Conservation (phyloP, 2,329 filamentous ascomycete species). For the Fusarium liriodendri region DNA sequence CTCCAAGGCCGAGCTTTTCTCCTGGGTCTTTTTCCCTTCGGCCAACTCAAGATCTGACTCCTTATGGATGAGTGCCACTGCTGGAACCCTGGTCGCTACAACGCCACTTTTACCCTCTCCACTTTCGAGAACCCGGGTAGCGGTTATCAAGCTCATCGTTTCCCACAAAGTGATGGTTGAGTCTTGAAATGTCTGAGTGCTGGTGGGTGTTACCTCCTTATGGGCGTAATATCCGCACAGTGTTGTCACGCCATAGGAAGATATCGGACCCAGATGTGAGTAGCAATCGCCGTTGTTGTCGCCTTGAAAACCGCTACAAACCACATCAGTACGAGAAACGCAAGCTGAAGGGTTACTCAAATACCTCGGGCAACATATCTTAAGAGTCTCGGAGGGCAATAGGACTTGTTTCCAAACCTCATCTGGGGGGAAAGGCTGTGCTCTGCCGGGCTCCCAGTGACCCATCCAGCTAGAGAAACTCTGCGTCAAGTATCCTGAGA, state of each 20-base stretch:
- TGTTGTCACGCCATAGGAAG: constrained; percentile 6
- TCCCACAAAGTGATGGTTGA: neutral
- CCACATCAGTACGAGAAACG: neutral
- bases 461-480: neutral
- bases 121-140: neutral
- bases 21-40: neutral
- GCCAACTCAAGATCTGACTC: neutral
- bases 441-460: neutral
- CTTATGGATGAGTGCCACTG: constrained; percentile 11
- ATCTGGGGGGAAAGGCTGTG: constrained; percentile 2
- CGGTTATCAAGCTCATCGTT: neutral
- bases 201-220: neutral
- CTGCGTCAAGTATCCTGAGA: constrained; percentile 15
- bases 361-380: constrained; percentile 40
- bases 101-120: neutral
- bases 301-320: constrained; percentile 13
- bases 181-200: neutral
- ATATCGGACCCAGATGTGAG: constrained; percentile 14
- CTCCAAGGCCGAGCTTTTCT: neutral
- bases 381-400: constrained; percentile 28
- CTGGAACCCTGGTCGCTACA: constrained; percentile 6
- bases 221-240: neutral
- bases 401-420: constrained; percentile 15
- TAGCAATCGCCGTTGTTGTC: constrained; percentile 24
- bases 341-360: rapidly evolving